These are phyloP conservation scores for Podospora conica DNA, from an alignment of 495 filamentous ascomycete species.

Conservation along the genomic window DNA sequence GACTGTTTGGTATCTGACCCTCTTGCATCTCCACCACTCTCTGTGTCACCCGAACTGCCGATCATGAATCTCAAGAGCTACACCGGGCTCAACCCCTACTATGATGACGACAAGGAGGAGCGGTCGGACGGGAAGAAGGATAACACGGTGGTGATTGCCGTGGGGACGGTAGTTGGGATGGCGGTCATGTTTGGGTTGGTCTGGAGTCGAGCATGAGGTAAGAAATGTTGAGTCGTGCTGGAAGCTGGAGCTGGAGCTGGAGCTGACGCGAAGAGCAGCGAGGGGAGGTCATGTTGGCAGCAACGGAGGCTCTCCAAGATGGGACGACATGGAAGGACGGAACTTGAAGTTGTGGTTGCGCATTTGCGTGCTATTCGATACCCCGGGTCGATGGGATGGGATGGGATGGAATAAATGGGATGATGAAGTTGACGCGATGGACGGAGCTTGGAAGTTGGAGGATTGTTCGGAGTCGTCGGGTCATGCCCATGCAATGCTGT, in stretches of 20 bases:
- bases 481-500: background rate
- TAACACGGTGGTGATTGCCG: conserved; percentile 1
- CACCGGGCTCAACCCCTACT: conserved; percentile 21
- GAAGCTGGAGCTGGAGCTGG: background rate
- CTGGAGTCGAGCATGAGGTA: background rate
- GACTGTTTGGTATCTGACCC: background rate
- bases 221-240: background rate
- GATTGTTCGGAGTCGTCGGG: background rate
- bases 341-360: background rate
- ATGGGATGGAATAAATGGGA: background rate
- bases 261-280: background rate
- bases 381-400: background rate
- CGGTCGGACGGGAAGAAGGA: background rate
- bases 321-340: background rate
- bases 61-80: conserved; percentile 29
- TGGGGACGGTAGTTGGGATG: conserved; percentile 4
- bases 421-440: background rate
- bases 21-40: background rate
- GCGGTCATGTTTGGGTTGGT: conserved; percentile 3
- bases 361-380: conserved; percentile 2
- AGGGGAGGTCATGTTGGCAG: background rate
- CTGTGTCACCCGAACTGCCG: background rate
- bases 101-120: conserved; percentile 15
- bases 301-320: background rate
- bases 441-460: conserved; percentile 1